Base-by-base conservation (phyloP, 148 eudicot species). In the Amaranthus palmeri region DNA sequence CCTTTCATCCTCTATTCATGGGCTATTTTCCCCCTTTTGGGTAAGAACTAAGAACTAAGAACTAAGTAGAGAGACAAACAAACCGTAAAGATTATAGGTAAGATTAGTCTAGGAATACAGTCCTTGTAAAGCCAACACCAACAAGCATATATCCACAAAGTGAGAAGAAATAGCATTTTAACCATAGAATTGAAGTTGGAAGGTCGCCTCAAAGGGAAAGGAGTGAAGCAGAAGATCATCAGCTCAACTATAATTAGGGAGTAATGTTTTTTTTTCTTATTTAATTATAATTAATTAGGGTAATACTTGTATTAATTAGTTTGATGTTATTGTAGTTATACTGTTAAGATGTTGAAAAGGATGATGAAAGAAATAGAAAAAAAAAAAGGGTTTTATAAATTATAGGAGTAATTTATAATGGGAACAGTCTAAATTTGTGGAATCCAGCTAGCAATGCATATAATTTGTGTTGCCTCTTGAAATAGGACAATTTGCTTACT, bases 201-300 rank as follows among this genome's bases (percentile, higher is more conserved):
- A 69, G 67, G 68, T 74, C 73, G 77, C 61, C 43, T 68, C 70
- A 62, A 78, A 67, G 73, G 73, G 77, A n/a, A 74, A 79, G 78
- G 81, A 14, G 81, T 74, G 81, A 74, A 78, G 81, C 74, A 73
- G 58, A 48, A 65, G 67, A 63, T 69, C 61, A 57, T 71, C 65
- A 61, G 51, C 54, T 69, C 59, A 68, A 74, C 75, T 71, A 79
- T 68, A 75, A 75, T 69, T 65, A 76, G 63, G n/a, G n/a, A n/a
- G n/a, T n/a, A 58, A 15, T 75, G 51, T 7, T 57, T 65, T 62
- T n/a, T 73, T n/a, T 70, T 59, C 48, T 52, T 51, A 40, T 4
- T 12, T 18, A 17, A n/a, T 4, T 62, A 36, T n/a, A 5, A 10
- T n/a, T 25, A 40, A 10, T n/a, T 25, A 40, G 48, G 17, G 67